These are phyloP conservation scores for Saccharomycopsis hybrid DNA, from an alignment of 1,139 yeast genomes.

Conservation along the genomic window DNA sequence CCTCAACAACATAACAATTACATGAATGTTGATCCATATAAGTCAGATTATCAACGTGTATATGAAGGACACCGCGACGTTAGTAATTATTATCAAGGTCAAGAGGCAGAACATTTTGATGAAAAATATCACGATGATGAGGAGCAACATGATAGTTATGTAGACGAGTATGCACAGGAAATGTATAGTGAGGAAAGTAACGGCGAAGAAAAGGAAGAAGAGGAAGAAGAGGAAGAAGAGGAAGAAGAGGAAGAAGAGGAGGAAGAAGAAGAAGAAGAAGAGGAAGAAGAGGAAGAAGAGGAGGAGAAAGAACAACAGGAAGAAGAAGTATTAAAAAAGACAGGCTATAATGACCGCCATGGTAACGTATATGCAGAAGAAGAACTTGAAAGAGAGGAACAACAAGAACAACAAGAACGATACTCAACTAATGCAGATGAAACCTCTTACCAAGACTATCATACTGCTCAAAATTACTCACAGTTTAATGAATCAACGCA, in stretches of 20 bases:
- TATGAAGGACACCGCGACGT: too few relatives aligned
- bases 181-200: too few relatives aligned
- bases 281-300: background rate
- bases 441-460: background rate
- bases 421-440: too few relatives aligned
- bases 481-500: background rate
- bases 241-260: background rate
- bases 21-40: too few relatives aligned
- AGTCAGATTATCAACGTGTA: too few relatives aligned
- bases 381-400: background rate
- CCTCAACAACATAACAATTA: too few relatives aligned
- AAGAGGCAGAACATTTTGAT: background rate
- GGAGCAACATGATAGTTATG: too few relatives aligned
- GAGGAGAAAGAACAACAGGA: too few relatives aligned
- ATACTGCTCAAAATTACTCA: slow-evolving; percentile 8
- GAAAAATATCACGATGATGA: background rate
- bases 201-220: too few relatives aligned
- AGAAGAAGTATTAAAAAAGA: background rate
- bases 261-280: background rate
- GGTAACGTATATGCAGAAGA: background rate
- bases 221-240: slow-evolving; percentile 4
- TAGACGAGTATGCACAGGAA: too few relatives aligned
- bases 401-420: background rate
- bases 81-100: too few relatives aligned
- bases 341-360: background rate